Conservation (phyloP, 495 filamentous ascomycete species). For the Apiosordaria backusii region DNA sequence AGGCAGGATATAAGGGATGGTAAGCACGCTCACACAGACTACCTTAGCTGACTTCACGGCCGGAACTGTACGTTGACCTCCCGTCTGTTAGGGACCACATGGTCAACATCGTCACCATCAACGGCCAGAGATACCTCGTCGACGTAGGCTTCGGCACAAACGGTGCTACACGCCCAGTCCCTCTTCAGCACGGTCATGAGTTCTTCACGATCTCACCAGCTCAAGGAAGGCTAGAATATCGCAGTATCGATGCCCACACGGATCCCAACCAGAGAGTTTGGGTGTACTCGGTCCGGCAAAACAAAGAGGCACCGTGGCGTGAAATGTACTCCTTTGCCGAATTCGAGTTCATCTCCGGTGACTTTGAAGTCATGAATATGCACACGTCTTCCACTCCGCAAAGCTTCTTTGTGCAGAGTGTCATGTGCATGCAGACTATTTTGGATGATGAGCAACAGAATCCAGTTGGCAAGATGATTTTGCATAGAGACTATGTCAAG, state of each 20-base stretch:
- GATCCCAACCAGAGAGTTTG: slow-evolving; percentile 36
- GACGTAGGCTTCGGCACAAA: slow-evolving; percentile 69
- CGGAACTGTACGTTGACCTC: too few species aligned
- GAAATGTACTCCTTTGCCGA: slow-evolving; percentile 43
- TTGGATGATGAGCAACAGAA: slow-evolving; percentile 34
- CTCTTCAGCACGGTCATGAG: slow-evolving; percentile 20
- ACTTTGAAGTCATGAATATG: slow-evolving; percentile 62
- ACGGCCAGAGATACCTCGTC: slow-evolving; percentile 50
- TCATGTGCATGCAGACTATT: slow-evolving; percentile 39
- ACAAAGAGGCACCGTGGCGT: slow-evolving; percentile 27
- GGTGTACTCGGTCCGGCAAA: slow-evolving; percentile 40
- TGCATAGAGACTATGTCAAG: slow-evolving; percentile 58
- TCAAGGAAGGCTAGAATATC: slow-evolving; percentile 26
- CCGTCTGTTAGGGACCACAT: slow-evolving; percentile 71
- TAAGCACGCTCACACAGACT: slow-evolving; percentile 10
- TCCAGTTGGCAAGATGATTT: slow-evolving; percentile 41
- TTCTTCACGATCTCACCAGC: slow-evolving; percentile 13
- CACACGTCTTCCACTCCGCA: slow-evolving; percentile 36
- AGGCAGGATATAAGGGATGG: slow-evolving; percentile 36
- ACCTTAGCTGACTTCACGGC: too few species aligned
- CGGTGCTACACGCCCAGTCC: slow-evolving; percentile 34
- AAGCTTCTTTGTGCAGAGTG: slow-evolving; percentile 43
- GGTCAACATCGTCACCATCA: slow-evolving; percentile 62
- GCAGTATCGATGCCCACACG: slow-evolving; percentile 26
- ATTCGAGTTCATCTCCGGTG: slow-evolving; percentile 41